These are phyloP conservation scores for Mangifera indica DNA, from an alignment of 345 rosid genomes.

Conservation along the genomic window DNA sequence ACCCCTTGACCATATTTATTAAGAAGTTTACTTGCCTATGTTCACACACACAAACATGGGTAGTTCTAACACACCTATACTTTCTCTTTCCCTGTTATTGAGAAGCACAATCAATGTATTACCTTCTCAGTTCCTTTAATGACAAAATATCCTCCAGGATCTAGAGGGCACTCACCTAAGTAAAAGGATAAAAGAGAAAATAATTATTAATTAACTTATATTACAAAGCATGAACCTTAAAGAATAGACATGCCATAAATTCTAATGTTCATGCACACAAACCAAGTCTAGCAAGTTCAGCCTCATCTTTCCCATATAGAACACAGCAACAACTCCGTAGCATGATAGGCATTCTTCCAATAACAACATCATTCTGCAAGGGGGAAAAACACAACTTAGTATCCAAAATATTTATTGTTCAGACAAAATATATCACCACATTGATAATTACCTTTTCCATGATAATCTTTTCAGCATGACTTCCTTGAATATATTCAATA, in stretches of 20 bases:
- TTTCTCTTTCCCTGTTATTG: not conserved
- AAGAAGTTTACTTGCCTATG: not conserved
- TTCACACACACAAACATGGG: not conserved
- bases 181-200: conserved; percentile 14
- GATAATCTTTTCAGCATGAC: conserved; percentile 39
- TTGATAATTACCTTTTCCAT: conserved; percentile 50
- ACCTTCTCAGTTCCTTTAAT: conserved; percentile 95
- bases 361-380: conserved; percentile 61
- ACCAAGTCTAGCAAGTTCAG: conserved; percentile 91
- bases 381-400: conserved; percentile 14
- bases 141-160: conserved; percentile 93
- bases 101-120: conserved; percentile 4
- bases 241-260: not conserved
- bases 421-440: not conserved
- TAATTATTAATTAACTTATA: conserved; percentile 3
- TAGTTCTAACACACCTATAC: not conserved
- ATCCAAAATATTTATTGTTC: not conserved
- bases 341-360: conserved; percentile 95
- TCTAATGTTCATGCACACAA: conserved; percentile 30
- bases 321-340: conserved; percentile 76
- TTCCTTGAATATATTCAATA: conserved; percentile 66
- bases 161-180: conserved; percentile 96
- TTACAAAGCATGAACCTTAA: not conserved
- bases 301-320: conserved; percentile 77
- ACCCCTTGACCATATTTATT: not conserved